These are phyloP conservation scores for Cladophialophora psammophila DNA, from an alignment of 2,329 filamentous ascomycete genomes.

Conservation along the genomic window DNA sequence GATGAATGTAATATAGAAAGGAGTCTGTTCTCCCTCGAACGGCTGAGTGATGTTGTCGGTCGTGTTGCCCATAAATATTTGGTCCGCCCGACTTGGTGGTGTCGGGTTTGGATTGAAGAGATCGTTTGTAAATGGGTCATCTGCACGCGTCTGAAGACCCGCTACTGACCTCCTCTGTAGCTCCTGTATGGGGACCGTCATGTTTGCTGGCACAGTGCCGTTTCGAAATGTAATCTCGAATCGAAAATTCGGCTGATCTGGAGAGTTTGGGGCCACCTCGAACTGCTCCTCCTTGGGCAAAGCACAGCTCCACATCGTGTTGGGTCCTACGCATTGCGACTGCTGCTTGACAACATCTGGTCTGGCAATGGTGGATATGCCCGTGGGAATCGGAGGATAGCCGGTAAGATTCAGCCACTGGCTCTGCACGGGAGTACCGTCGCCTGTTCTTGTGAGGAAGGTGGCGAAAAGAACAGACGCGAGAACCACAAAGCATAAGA, in stretches of 20 bases:
- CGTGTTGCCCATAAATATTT: slow-evolving; percentile 82
- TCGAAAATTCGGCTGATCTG: slow-evolving; percentile 78
- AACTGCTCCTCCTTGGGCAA: slow-evolving; percentile 79
- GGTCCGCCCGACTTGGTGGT: slow-evolving; percentile 68
- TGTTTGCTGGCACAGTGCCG: slow-evolving; percentile 61
- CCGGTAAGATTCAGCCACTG: slow-evolving; percentile 84
- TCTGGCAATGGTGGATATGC: slow-evolving; percentile 78
- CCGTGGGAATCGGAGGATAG: slow-evolving; percentile 86
- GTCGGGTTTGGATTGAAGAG: slow-evolving; percentile 54
- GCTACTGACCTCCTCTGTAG: slow-evolving; percentile 49
- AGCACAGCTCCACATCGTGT: slow-evolving; percentile 84
- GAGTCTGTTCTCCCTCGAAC: slow-evolving; percentile 85
- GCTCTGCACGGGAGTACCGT: slow-evolving; percentile 55
- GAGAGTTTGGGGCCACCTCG: slow-evolving; percentile 66
- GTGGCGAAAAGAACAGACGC: slow-evolving; percentile 64
- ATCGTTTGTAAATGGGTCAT: slow-evolving; percentile 46
- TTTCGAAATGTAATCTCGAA: slow-evolving; percentile 74
- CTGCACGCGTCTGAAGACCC: slow-evolving; percentile 42
- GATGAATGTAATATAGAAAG: slow-evolving; percentile 83
- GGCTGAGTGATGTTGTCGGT: slow-evolving; percentile 74
- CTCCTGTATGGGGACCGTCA: slow-evolving; percentile 62
- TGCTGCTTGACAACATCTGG: slow-evolving; percentile 71
- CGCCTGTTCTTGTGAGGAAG: slow-evolving; percentile 59
- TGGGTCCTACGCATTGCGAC: slow-evolving; percentile 73
- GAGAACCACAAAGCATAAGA: slow-evolving; percentile 52